Evolutionary conservation across 2,329 filamentous ascomycete species (phyloP).

Genomic region (Dactylellina parvicollis): DNA sequence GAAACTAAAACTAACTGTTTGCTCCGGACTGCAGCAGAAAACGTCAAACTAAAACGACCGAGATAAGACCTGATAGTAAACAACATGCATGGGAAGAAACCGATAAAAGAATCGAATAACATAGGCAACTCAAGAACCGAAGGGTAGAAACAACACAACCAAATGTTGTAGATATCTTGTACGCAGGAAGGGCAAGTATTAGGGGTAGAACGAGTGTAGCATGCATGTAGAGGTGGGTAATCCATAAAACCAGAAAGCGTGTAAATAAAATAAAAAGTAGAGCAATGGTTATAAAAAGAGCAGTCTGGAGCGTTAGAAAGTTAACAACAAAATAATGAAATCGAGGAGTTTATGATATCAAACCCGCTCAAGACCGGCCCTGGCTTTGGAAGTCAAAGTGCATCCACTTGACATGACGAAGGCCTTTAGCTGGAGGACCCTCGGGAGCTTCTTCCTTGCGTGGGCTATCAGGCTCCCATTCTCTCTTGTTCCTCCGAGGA

Average conservation of each 20-base stretch:
- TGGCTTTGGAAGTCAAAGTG: slow-evolving; percentile 42
- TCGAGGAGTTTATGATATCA: background rate
- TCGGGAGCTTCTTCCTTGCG: slow-evolving; percentile 29
- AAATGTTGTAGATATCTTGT: slow-evolving; percentile 31
- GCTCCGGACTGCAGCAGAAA: slow-evolving; percentile 14
- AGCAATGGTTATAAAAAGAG: slow-evolving; percentile 3
- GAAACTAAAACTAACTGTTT: slow-evolving; percentile 32
- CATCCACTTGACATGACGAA: slow-evolving; percentile 54
- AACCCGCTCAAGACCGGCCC: slow-evolving; percentile 19
- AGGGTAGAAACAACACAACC: slow-evolving; percentile 21
- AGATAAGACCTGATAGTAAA: slow-evolving; percentile 9
- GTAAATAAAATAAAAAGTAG: background rate
- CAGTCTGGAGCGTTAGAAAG: slow-evolving; percentile 43
- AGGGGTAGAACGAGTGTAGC: slow-evolving; percentile 45
- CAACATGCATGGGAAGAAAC: slow-evolving; percentile 21
- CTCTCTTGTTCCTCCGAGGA: slow-evolving; percentile 39
- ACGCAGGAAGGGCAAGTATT: slow-evolving; percentile 19
- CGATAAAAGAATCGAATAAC: no score
- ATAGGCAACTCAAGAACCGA: slow-evolving; percentile 13
- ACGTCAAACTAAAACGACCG: slow-evolving; percentile 27
- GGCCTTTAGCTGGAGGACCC: slow-evolving; percentile 48
- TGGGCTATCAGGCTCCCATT: slow-evolving; percentile 48
- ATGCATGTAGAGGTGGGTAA: slow-evolving; percentile 31
- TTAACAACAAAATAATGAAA: slow-evolving; percentile 22
- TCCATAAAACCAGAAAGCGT: slow-evolving; percentile 4